Base-by-base conservation (phyloP, 768 basidiomycete species). In the Sporobolomyces pararoseus region DNA sequence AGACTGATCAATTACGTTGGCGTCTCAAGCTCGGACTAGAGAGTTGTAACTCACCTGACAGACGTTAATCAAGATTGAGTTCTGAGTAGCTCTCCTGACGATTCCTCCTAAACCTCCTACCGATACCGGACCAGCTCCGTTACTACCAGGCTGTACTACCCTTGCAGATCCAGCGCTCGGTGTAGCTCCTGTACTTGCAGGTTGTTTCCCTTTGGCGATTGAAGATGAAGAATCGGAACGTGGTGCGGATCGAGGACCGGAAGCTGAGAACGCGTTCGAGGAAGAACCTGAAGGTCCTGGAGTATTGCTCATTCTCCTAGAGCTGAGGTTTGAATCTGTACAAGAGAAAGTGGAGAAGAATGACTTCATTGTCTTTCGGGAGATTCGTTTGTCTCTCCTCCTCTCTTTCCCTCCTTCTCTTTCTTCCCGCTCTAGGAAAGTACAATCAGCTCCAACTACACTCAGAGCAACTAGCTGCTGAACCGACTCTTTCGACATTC, bases 41-140 rank as follows among this genome's bases (percentile, higher is more conserved):
- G 39, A 42, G 13, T 4, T 10, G 9, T 7, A 47, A 34, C 72
- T 37, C 35, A 73, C 71, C 64, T 73, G 71, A 42, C 71, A 65
- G 17, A 51, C 39, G n/a, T 59, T 63, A 60, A 73, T 50, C 32
- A 73, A 35, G 60, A 73, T 69, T 50, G 72, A 63, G 57, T 73
- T 73, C 37, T 59, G 68, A 2, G 46, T 42, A 10, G 29, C 29
- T 6, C 68, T 21, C n/a, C 62, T 32, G 25, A 69, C 68, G n/a
- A 64, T 32, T 6, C 67, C 67, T 4, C 44, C 61, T 3, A 55
- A 61, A 4, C 61, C 67, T 4, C 61, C 67, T 7, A 68, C 55
- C 9, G 53, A 42, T 16, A 58, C 55, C 1, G 67, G 37, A 14
- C 54, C 61, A 29, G n/a, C 27, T 37, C 6, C 25, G 7, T 5